Conservation (phyloP, 1,139 yeast genomes). For the Candida sojae region DNA sequence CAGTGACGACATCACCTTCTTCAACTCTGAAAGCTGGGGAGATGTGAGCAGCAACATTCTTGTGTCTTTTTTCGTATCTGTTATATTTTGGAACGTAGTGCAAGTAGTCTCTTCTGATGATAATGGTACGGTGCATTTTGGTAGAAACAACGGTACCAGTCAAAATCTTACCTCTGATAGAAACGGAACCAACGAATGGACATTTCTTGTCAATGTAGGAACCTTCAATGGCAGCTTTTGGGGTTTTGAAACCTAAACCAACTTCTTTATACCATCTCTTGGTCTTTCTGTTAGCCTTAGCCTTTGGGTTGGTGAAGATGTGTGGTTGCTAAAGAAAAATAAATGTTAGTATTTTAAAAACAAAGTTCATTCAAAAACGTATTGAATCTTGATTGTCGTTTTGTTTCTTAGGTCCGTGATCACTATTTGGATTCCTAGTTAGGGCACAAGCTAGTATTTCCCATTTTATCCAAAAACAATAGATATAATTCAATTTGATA, state of each 20-base stretch:
- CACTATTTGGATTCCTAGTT: too few relatives aligned
- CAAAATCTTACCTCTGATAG: conserved; percentile 99
- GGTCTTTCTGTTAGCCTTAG: conserved; percentile 97
- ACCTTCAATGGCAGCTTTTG: conserved; percentile 98
- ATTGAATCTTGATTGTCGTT: too few relatives aligned
- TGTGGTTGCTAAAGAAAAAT: conserved; percentile 83
- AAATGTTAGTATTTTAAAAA: not conserved
- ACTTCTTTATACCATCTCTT: conserved; percentile 99
- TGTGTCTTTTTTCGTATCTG: conserved; percentile 99
- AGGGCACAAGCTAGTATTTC: not conserved
- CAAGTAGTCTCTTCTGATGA: conserved; percentile 99
- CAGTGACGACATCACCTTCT: conserved; percentile 99
- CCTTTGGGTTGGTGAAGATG: conserved; percentile 99
- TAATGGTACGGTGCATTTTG: conserved; percentile 99
- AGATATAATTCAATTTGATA: not conserved
- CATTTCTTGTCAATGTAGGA: conserved; percentile 99
- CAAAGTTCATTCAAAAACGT: not conserved
- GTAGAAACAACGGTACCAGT: conserved; percentile 99
- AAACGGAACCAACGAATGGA: conserved; percentile 95
- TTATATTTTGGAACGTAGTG: conserved; percentile 99
- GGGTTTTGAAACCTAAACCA: conserved; percentile 99
- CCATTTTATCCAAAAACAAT: not conserved
- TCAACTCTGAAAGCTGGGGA: conserved; percentile 99
- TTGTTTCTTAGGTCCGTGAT: too few relatives aligned
- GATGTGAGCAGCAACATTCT: conserved; percentile 99